phyloP scores from a whole-genome alignment of 169 alveolate species.

The Fabrea salina region DNA sequence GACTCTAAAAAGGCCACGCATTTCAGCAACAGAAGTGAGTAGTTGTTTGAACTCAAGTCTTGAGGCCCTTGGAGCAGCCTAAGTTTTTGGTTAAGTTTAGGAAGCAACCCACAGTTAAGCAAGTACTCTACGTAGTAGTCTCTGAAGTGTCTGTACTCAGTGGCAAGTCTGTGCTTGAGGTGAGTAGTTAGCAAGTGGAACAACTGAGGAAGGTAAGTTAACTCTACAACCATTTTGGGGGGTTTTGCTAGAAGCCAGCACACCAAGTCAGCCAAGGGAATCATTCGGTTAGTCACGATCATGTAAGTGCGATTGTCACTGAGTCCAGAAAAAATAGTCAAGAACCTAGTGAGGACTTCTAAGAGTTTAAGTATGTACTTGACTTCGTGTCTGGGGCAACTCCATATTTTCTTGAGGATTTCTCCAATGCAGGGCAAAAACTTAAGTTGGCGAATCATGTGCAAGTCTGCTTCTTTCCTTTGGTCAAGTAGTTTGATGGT shows the following conservation, averaged over 20 bases:
- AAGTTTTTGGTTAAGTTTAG: conserved; percentile 58
- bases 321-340: conserved; percentile 56
- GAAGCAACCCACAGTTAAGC: conserved; percentile 51
- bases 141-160: conserved; percentile 65
- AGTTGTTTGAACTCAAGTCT: conserved; percentile 60
- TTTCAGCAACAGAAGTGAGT: conserved; percentile 57
- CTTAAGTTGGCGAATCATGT: conserved; percentile 63
- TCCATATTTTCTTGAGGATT: conserved; percentile 68
- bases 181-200: conserved; percentile 61
- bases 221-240: conserved; percentile 55
- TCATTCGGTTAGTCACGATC: conserved; percentile 64
- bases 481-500: conserved; percentile 64
- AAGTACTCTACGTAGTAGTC: conserved; percentile 64
- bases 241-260: conserved; percentile 65
- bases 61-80: conserved; percentile 52
- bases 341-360: conserved; percentile 60
- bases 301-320: conserved; percentile 73
- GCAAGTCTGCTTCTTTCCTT: conserved; percentile 70
- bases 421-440: conserved; percentile 69
- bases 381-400: conserved; percentile 71
- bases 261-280: conserved; percentile 60
- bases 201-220: conserved; percentile 62
- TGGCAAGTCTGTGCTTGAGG: conserved; percentile 69
- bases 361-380: conserved; percentile 62
- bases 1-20: conserved; percentile 65